Conservation (phyloP, 202 grass and related monocot genomes). For the Eragrostis tef region DNA sequence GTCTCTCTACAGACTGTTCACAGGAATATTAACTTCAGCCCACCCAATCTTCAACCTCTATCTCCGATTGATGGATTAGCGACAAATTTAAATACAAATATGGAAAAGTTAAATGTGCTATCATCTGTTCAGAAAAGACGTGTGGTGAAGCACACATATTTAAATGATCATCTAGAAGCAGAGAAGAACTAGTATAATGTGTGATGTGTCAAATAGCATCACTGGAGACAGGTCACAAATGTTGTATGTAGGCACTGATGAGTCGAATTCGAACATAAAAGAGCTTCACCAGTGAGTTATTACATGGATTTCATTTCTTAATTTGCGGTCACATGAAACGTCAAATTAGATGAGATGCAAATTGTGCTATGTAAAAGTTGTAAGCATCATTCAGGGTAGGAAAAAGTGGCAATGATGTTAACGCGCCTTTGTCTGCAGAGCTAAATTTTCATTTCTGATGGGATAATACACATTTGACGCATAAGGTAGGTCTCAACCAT, state of each 20-base stretch:
- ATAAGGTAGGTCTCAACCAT: background rate
- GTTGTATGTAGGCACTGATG: background rate
- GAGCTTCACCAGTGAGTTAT: background rate
- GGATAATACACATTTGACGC: background rate
- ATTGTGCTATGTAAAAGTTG: constrained; percentile 22
- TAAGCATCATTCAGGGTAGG: constrained; percentile 3
- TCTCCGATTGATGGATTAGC: background rate
- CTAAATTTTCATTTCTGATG: constrained; percentile 28
- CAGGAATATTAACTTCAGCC: background rate
- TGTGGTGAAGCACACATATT: background rate
- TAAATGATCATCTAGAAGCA: background rate
- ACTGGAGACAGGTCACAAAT: background rate
- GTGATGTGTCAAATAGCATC: background rate
- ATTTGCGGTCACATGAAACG: constrained; percentile 17
- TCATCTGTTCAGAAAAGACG: background rate
- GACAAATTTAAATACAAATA: constrained; percentile 9
- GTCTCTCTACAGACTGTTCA: background rate
- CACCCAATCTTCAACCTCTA: background rate
- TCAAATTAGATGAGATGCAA: constrained; percentile 27
- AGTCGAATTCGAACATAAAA: background rate
- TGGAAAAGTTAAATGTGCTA: background rate
- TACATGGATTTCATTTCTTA: background rate
- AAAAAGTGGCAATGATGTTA: background rate
- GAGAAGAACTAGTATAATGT: background rate
- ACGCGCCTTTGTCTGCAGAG: background rate